Evolutionary conservation across 2,329 filamentous ascomycete genomes (phyloP).

Genomic region (Fusarium scirpi): DNA sequence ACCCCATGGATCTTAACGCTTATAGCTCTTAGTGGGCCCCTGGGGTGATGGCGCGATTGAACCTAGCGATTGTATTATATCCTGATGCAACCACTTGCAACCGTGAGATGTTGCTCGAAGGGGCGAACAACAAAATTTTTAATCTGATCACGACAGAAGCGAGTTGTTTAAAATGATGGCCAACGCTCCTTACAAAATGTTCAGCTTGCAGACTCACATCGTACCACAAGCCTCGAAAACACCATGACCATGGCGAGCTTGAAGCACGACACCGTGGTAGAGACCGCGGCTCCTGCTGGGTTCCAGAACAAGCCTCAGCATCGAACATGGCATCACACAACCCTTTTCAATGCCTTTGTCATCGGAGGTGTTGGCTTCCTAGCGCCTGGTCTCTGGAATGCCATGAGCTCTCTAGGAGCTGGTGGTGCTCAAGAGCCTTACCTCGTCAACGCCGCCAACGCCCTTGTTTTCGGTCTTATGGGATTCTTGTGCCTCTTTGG

Average conservation of each 20-base stretch:
- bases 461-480: constrained; percentile 20
- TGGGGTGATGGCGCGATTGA: background rate
- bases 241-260: background rate
- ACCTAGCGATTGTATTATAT: background rate
- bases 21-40: background rate
- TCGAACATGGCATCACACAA: constrained; percentile 61
- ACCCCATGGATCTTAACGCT: background rate
- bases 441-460: constrained; percentile 63
- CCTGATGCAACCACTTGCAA: background rate
- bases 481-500: constrained; percentile 10
- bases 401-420: constrained; percentile 22
- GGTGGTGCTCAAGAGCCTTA: constrained; percentile 64
- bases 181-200: background rate
- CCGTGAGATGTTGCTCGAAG: background rate
- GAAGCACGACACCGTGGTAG: background rate
- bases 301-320: background rate
- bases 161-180: background rate
- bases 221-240: background rate
- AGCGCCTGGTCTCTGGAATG: constrained; percentile 42
- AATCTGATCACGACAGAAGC: background rate
- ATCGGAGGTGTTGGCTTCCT: constrained; percentile 61
- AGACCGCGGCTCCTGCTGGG: background rate
- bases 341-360: constrained; percentile 65
- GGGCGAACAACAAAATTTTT: background rate
- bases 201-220: background rate